Conservation (phyloP, 148 eudicot genomes). For the Euryodendron excelsum region DNA sequence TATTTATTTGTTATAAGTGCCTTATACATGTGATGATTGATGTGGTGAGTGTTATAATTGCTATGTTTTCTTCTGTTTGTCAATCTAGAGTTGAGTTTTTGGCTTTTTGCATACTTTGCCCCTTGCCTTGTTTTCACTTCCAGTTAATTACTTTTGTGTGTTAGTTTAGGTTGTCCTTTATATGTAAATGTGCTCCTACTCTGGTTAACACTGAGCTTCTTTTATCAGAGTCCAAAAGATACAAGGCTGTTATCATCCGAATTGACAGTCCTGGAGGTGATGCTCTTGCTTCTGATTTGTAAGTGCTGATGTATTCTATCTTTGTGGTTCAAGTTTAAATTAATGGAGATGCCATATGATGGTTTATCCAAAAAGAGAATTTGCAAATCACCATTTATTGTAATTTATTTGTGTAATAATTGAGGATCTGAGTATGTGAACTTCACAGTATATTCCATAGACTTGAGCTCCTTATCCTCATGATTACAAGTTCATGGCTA, state of each 20-base stretch:
- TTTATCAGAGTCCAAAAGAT: constrained; percentile 67
- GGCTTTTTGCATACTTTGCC: not conserved
- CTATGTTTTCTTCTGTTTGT: not conserved
- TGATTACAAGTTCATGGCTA: not conserved
- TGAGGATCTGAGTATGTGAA: not conserved
- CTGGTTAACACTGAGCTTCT: constrained; percentile 5
- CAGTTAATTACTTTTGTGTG: not conserved
- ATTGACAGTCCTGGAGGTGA: constrained; percentile 99
- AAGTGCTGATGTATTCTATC: constrained; percentile 37
- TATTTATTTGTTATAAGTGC: not conserved
- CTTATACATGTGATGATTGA: not conserved
- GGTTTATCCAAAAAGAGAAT: not conserved
- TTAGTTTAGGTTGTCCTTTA: not conserved
- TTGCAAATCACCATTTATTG: not conserved
- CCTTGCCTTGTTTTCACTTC: not conserved
- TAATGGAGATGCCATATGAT: not conserved
- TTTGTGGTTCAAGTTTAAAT: not conserved
- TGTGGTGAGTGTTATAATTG: no score
- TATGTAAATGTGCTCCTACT: not conserved
- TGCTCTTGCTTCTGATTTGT: constrained; percentile 99
- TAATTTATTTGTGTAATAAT: not conserved
- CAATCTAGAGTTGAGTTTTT: not conserved
- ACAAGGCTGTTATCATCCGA: constrained; percentile 78
- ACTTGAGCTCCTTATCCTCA: not conserved
- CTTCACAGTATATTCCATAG: not conserved